Evolutionary conservation across 2,329 filamentous ascomycete genomes (phyloP), one percentile per base, ranked within the genome.

Genomic region (Aspergillus udagawae): DNA sequence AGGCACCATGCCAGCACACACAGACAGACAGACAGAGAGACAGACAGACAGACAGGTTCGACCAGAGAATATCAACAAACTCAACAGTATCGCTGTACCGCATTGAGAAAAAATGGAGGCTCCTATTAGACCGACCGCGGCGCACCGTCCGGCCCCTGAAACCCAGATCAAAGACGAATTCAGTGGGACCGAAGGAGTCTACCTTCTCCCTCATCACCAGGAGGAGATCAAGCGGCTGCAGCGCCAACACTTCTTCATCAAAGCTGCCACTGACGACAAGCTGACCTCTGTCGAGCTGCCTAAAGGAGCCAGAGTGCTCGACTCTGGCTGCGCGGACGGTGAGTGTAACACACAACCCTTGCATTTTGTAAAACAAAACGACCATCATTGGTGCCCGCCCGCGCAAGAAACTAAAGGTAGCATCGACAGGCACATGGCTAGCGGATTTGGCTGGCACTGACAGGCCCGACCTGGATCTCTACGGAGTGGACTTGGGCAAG

Each of bases 281-380:
- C 42, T 57, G 8, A 52, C 53, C 14, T 10, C 52, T 14, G 47
- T 53, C 20, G 23, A 54, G 2, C 41, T 56, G 7, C 48, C 51
- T 4, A 25, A 38, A 17, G 38, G 52, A 12, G 4, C 52, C 8
- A 45, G 52, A 27, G 47, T 59, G 3, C 48, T 61, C 3, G 57
- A 61, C n/a, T 50, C 51, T 20, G 56, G 59, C 6, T 57, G 56
- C 20, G 59, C 59, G 3, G 59, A 61, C 20, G 59, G 59, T 61
- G 21, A 51, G 51, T 51, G n/a, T 23, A 8, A 10, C 27, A 20
- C 23, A 14, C 42, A 10, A 20, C 23, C 41, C 29, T 25, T 35
- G 20, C 10, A 3, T 21, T 9, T 25, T 1, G 4, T 10, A 10
- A 5, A 20, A 4, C 6, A 1, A 45, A 29, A 10, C 10, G 28